Evolutionary conservation across 176 grass and related monocot species (phyloP).

Genomic region (Puya raimondii): DNA sequence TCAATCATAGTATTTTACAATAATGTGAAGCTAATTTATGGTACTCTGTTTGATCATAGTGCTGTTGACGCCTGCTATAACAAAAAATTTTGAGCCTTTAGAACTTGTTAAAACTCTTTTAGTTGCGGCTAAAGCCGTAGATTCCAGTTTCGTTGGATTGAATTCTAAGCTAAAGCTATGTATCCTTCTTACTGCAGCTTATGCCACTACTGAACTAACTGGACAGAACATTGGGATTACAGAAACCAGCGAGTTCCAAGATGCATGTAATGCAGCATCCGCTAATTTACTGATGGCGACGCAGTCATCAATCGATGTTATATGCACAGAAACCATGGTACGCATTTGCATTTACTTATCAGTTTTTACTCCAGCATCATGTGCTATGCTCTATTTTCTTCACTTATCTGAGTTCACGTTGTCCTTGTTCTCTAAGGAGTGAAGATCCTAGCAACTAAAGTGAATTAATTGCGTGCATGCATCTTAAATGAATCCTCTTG

Average conservation of each 20-base stretch:
- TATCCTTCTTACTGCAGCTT: constrained; percentile 22
- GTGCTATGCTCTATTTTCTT: neutral
- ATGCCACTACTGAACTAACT: constrained; percentile 21
- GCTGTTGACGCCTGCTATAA: no score
- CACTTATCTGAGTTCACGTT: neutral
- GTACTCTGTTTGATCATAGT: no score
- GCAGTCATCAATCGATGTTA: constrained; percentile 33
- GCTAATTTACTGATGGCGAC: constrained; percentile 35
- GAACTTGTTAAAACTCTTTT: no score
- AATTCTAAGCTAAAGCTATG: neutral
- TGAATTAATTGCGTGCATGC: neutral
- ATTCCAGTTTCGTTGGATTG: neutral
- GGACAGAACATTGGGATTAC: constrained; percentile 25
- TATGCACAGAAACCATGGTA: constrained; percentile 42
- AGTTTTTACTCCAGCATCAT: neutral
- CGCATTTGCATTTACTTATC: neutral
- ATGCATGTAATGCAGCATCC: constrained; percentile 23
- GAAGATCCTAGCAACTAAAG: neutral
- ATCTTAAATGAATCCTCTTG: no score
- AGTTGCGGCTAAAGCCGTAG: neutral
- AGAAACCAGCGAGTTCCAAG: constrained; percentile 32
- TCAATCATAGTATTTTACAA: no score
- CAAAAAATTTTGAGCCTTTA: no score
- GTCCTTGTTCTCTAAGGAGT: neutral
- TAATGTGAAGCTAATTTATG: no score